phyloP scores from a whole-genome alignment of 2,329 filamentous ascomycete species.

The Xylariaceae sp. region DNA sequence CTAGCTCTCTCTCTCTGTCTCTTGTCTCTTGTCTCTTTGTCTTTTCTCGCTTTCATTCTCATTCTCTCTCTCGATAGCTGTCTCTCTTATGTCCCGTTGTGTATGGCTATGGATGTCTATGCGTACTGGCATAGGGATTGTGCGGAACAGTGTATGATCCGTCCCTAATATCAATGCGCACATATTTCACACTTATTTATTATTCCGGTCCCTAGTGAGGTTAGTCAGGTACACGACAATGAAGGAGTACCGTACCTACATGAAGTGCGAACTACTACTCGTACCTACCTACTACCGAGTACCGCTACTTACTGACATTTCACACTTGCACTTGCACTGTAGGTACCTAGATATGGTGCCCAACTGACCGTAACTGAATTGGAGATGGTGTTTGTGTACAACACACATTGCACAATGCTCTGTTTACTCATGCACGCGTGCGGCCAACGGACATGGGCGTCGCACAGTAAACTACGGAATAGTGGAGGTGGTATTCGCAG shows the following conservation, averaged over 20 bases:
- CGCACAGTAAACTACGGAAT: background rate
- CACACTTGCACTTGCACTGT: background rate
- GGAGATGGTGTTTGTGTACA: background rate
- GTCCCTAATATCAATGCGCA: too few relatives aligned
- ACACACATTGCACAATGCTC: background rate
- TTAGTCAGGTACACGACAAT: too few relatives aligned
- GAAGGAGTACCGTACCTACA: too few relatives aligned
- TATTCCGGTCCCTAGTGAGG: too few relatives aligned
- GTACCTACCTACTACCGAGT: too few relatives aligned
- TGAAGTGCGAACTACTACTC: too few relatives aligned
- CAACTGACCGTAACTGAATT: background rate
- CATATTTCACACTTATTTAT: too few relatives aligned
- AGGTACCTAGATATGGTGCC: background rate
- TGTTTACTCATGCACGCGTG: background rate
- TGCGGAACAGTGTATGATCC: too few relatives aligned
- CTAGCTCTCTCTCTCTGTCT: background rate
- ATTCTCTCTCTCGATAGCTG: background rate
- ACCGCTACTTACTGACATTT: too few relatives aligned
- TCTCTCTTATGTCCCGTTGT: too few relatives aligned
- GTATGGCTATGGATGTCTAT: too few relatives aligned
- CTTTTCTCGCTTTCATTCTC: background rate
- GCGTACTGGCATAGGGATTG: too few relatives aligned
- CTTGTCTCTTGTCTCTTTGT: background rate
- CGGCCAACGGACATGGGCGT: background rate
- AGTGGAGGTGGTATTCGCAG: background rate